A percentile compares a stretch with the other conserved stretches of the same genome.
phyloP scores from a whole-genome alignment of 805 yeast genomes.

The Scheffersomyces lignosus region DNA sequence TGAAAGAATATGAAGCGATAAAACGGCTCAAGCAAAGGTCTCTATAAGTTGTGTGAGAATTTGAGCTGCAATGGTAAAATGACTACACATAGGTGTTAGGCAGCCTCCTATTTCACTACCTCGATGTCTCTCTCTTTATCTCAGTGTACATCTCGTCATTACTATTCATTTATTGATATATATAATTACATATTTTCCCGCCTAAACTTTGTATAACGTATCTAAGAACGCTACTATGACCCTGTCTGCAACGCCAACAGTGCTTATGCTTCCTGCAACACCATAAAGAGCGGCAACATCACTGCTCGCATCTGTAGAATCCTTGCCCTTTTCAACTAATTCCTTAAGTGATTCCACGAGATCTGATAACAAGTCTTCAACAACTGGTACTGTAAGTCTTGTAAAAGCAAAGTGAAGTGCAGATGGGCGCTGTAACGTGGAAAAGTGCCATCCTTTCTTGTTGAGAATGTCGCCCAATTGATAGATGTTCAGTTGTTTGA shows the following conservation, averaged over 20 bases:
- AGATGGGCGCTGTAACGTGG: conserved; percentile 83
- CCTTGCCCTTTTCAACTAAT: conserved; percentile 30
- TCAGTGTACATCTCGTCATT: too few species aligned
- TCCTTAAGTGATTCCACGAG: conserved; percentile 47
- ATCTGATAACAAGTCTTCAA: conserved; percentile 58
- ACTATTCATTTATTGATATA: too few species aligned
- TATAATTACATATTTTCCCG: too few species aligned
- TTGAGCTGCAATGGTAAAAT: too few species aligned
- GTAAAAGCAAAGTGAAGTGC: conserved; percentile 93
- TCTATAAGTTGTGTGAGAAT: too few species aligned
- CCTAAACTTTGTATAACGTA: conserved; percentile 59
- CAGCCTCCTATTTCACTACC: too few species aligned
- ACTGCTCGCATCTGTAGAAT: conserved; percentile 22
- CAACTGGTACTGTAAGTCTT: conserved; percentile 58
- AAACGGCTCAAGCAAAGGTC: too few species aligned
- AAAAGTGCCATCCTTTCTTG: conserved; percentile 83
- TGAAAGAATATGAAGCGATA: too few species aligned
- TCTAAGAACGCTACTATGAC: conserved; percentile 82
- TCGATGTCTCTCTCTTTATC: too few species aligned
- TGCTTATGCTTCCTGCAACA: conserved; percentile 87
- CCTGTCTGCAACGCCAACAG: conserved; percentile 80
- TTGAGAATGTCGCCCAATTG: conserved; percentile 71
- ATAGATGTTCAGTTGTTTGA: conserved; percentile 60
- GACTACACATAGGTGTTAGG: too few species aligned
- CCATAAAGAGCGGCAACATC: conserved; percentile 93